Percentiles rank a stretch among this genome's conserved stretches.
phyloP scores from a whole-genome alignment of 2,329 filamentous ascomycete species.

The Colletotrichum nymphaeae region DNA sequence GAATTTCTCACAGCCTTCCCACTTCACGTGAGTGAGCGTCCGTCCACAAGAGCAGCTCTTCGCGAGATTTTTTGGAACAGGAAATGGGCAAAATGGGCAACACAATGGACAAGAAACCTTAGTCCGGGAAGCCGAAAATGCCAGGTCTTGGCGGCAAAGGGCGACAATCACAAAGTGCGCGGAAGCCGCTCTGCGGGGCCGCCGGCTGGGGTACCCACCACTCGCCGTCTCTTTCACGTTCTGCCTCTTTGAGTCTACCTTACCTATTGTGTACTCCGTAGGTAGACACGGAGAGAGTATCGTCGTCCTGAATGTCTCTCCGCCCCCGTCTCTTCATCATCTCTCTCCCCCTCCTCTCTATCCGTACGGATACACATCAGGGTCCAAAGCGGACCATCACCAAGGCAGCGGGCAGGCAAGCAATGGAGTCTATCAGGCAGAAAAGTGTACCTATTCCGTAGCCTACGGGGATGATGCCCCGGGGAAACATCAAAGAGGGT shows the following conservation, averaged over 20 bases:
- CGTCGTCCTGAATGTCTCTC: background rate
- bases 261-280: no score
- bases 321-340: no score
- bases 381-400: background rate
- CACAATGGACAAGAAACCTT: background rate
- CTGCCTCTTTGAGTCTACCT: background rate
- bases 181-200: slow-evolving; percentile 34
- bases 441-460: no score
- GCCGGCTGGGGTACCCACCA: background rate
- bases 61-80: background rate
- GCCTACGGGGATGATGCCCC: slow-evolving; percentile 24
- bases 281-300: background rate
- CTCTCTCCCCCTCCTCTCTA: no score
- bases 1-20: slow-evolving; percentile 30
- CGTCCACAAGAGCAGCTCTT: no score
- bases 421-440: no score
- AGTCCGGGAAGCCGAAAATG: slow-evolving; percentile 21
- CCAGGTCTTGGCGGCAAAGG: slow-evolving; percentile 20
- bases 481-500: background rate
- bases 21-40: slow-evolving; percentile 22
- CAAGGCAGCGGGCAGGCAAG: background rate
- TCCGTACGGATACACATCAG: background rate
- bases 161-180: slow-evolving; percentile 31
- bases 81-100: background rate
- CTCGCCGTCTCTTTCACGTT: background rate